A percentile compares a stretch with the other conserved stretches of the same genome.
phyloP scores from a whole-genome alignment of 2,329 filamentous ascomycete genomes.

The Thielaviopsis populi region DNA sequence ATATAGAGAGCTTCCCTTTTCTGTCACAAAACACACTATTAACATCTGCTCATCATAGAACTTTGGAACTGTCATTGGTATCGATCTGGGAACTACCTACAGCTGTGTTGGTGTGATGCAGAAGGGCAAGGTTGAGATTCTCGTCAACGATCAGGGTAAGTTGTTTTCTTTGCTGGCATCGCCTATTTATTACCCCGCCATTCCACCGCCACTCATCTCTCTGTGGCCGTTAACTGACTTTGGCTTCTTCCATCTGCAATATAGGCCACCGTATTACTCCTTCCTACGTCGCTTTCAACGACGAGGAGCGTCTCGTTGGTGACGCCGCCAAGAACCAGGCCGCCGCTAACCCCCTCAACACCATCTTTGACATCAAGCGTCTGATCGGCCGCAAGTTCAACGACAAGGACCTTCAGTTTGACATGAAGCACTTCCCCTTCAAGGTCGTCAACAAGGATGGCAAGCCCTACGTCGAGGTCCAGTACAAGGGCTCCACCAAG shows the following conservation, averaged over 20 bases:
- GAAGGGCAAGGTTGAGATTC: conserved; percentile 86
- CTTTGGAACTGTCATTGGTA: conserved; percentile 85
- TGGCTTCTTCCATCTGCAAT: background rate
- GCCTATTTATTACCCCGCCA: background rate
- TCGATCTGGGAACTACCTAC: conserved; percentile 81
- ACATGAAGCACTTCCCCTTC: conserved; percentile 98
- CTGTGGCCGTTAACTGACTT: background rate
- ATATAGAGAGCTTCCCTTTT: background rate
- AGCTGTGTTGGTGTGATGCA: conserved; percentile 92
- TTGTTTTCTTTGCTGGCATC: background rate
- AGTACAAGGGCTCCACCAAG: conserved; percentile 50
- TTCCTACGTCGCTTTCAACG: conserved; percentile 90
- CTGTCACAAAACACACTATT: background rate
- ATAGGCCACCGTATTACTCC: conserved; percentile 82
- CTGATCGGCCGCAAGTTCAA: conserved; percentile 71
- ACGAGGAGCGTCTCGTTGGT: conserved; percentile 91
- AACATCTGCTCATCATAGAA: conserved; percentile 25
- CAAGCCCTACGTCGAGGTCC: conserved; percentile 72
- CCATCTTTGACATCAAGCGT: conserved; percentile 72
- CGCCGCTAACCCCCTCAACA: conserved; percentile 59
- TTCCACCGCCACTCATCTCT: background rate
- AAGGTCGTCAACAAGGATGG: conserved; percentile 78
- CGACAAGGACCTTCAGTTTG: conserved; percentile 77
- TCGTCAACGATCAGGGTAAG: conserved; percentile 71
- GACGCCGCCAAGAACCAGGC: conserved; percentile 97